phyloP scores from a whole-genome alignment of 2,329 filamentous ascomycete species.

The Cadophora sp. region DNA sequence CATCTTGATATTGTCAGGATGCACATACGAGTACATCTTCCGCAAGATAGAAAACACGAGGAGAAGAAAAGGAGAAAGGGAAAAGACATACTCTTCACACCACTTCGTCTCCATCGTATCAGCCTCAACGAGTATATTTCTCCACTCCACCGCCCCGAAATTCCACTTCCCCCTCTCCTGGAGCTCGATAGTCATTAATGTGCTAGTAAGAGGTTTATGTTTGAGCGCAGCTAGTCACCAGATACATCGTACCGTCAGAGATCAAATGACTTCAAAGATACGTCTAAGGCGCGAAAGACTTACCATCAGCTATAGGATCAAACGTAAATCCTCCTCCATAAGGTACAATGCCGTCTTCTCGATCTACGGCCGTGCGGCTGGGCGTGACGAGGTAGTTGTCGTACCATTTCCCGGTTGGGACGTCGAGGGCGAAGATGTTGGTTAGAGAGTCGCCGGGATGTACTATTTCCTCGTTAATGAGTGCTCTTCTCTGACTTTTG shows the following conservation, averaged over 20 bases:
- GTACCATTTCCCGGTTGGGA: slow-evolving; percentile 25
- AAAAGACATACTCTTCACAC: slow-evolving; percentile 24
- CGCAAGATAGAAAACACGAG: not conserved
- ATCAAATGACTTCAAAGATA: no score
- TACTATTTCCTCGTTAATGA: slow-evolving; percentile 15
- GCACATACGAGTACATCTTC: not conserved
- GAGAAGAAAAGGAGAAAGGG: not conserved
- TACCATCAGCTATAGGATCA: slow-evolving; percentile 27
- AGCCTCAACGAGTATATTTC: slow-evolving; percentile 31
- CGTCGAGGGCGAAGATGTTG: slow-evolving; percentile 30
- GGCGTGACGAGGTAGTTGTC: slow-evolving; percentile 29
- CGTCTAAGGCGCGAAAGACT: no score
- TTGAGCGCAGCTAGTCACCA: not conserved
- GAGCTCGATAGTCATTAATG: slow-evolving; percentile 30
- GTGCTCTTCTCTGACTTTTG: not conserved
- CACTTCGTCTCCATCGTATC: slow-evolving; percentile 30
- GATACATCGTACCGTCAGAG: no score
- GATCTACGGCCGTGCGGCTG: slow-evolving; percentile 1
- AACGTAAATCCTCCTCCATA: slow-evolving; percentile 29
- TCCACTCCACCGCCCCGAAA: slow-evolving; percentile 31
- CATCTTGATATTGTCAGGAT: not conserved
- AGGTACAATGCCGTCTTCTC: slow-evolving; percentile 2
- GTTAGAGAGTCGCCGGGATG: slow-evolving; percentile 32
- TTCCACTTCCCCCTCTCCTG: slow-evolving; percentile 32
- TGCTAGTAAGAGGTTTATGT: not conserved